These are phyloP conservation scores for Teratosphaeria destructans DNA, from an alignment of 2,329 filamentous ascomycete genomes.

Conservation along the genomic window DNA sequence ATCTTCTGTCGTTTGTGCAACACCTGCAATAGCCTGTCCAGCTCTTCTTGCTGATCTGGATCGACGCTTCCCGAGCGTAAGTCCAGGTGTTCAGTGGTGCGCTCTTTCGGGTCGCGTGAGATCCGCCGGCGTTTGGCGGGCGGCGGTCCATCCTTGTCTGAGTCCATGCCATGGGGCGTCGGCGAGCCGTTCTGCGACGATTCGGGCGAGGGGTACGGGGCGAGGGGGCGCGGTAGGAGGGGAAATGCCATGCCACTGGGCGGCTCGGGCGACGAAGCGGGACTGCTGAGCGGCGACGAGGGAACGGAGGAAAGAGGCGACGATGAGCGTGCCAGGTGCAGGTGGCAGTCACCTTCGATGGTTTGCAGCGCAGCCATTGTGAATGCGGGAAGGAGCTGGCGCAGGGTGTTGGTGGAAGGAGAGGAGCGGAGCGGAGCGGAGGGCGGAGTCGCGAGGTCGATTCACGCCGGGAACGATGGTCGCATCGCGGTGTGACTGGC, in stretches of 20 bases:
- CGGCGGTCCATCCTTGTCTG: conserved; percentile 52
- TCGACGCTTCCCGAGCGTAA: conserved; percentile 46
- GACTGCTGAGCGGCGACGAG: conserved; percentile 15
- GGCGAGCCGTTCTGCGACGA: conserved; percentile 38
- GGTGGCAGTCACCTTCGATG: conserved; percentile 2
- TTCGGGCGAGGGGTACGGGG: conserved; percentile 29
- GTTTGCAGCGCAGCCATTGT: conserved; percentile 9
- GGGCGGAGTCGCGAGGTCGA: not conserved
- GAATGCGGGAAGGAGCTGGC: conserved; percentile 2
- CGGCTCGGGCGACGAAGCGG: conserved; percentile 3
- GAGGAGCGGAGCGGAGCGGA: not conserved
- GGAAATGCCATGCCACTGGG: conserved; percentile 3
- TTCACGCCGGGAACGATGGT: not conserved
- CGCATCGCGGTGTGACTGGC: not conserved
- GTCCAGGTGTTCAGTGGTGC: conserved; percentile 75
- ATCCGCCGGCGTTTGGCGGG: conserved; percentile 69
- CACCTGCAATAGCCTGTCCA: conserved; percentile 62
- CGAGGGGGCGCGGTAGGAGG: conserved; percentile 1
- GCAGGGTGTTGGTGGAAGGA: conserved; percentile 5
- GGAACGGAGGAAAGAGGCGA: conserved; percentile 17
- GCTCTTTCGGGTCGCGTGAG: conserved; percentile 49
- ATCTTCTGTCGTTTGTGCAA: conserved; percentile 90
- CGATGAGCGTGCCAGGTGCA: conserved; percentile 2
- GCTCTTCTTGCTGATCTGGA: conserved; percentile 48
- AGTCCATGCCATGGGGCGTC: conserved; percentile 34